These are phyloP conservation scores for Cystofilobasidium capitatum DNA, from an alignment of 768 basidiomycete species.

Conservation along the genomic window DNA sequence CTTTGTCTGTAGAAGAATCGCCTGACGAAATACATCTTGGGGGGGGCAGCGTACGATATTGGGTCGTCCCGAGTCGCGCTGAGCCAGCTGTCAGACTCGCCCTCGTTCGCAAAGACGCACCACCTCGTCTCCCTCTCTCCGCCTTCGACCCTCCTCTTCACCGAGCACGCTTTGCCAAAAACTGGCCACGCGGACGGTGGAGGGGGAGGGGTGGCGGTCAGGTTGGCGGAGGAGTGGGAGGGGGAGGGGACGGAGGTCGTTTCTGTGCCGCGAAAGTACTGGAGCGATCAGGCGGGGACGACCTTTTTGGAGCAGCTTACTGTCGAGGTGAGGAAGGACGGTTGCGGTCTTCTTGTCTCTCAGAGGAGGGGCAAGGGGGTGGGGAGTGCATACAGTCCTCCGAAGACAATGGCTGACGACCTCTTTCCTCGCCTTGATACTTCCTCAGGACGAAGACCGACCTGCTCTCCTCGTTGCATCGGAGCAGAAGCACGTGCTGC, in stretches of 20 bases:
- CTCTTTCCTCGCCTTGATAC: conserved; percentile 65
- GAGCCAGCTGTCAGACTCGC: conserved; percentile 65
- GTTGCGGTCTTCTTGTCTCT: conserved; percentile 2
- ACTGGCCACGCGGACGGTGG: conserved; percentile 36
- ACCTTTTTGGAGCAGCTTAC: conserved; percentile 10
- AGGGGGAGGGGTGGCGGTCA: too few relatives aligned
- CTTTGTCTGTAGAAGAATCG: too few relatives aligned
- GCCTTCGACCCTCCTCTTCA: conserved; percentile 64
- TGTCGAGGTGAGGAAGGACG: conserved; percentile 9
- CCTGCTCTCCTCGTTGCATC: conserved; percentile 68
- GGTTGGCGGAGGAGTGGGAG: conserved; percentile 44
- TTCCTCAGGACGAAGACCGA: conserved; percentile 69
- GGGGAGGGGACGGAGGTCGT: conserved; percentile 49
- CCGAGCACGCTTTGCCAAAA: conserved; percentile 51
- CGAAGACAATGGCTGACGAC: conserved; percentile 41
- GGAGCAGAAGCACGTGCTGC: conserved; percentile 57
- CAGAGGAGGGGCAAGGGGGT: too few relatives aligned
- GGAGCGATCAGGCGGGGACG: conserved; percentile 64
- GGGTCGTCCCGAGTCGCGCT: conserved; percentile 6
- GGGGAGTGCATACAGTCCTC: too few relatives aligned
- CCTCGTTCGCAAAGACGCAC: conserved; percentile 78
- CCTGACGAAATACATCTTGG: too few relatives aligned
- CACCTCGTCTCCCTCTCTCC: conserved; percentile 52
- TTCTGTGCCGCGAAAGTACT: conserved; percentile 65
- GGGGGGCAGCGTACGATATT: conserved; percentile 18